Conservation (phyloP, 208 protist species). For the Acanthamoeba sp. region DNA sequence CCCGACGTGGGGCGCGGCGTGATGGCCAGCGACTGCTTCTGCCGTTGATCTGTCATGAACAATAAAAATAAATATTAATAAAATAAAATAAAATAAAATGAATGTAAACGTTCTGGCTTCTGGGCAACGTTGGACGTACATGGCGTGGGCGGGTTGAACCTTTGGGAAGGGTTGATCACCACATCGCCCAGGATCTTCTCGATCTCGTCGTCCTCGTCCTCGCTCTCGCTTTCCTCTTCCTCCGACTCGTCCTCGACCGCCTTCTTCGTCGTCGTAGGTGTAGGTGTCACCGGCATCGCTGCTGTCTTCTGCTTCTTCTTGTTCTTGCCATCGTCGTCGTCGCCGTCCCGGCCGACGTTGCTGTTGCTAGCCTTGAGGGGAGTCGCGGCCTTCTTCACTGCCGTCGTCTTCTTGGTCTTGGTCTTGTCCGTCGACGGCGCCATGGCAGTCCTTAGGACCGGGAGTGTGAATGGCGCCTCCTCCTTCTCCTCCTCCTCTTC, state of each 20-base stretch:
- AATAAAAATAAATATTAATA: neutral
- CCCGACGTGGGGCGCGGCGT: neutral
- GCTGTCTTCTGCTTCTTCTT: neutral
- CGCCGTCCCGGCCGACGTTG: neutral
- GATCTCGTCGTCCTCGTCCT: neutral
- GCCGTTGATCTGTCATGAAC: neutral
- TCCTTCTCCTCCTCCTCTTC: neutral
- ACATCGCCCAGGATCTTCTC: constrained; percentile 6
- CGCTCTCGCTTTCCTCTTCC: neutral
- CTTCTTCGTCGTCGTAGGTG: neutral
- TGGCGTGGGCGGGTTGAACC: neutral
- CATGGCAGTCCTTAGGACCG: too few species aligned
- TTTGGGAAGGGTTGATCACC: neutral
- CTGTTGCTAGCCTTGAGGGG: too few species aligned
- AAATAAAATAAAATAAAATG: too few species aligned
- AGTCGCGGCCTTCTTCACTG: neutral
- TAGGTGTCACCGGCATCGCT: neutral
- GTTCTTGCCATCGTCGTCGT: neutral
- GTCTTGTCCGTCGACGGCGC: neutral
- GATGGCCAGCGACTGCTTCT: neutral
- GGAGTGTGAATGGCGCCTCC: neutral
- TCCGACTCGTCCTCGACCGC: neutral
- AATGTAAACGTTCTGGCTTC: too few species aligned
- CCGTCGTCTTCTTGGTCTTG: neutral
- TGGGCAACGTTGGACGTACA: neutral